These are phyloP conservation scores for Laguncularia racemosa DNA, from an alignment of 345 rosid species.

Conservation along the genomic window DNA sequence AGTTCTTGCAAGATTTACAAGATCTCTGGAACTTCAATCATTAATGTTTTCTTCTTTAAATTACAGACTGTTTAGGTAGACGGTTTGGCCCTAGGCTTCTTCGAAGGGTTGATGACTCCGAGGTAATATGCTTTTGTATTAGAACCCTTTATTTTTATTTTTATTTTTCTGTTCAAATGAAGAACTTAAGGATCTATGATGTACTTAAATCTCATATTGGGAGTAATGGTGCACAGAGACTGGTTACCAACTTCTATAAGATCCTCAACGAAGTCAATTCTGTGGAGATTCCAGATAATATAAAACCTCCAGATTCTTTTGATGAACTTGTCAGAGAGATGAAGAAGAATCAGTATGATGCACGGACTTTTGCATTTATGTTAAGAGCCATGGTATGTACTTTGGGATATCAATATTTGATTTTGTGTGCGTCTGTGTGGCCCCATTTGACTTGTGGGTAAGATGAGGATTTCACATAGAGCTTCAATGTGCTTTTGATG, in stretches of 20 bases:
- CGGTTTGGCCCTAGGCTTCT: constrained; percentile 96
- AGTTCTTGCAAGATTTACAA: not conserved
- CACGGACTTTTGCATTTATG: constrained; percentile 69
- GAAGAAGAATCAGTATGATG: constrained; percentile 83
- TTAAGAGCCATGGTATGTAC: constrained; percentile 80
- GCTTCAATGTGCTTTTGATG: too few species aligned
- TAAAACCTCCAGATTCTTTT: constrained; percentile 85
- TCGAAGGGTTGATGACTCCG: constrained; percentile 86
- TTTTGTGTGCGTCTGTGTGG: constrained; percentile 3
- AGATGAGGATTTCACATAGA: too few species aligned
- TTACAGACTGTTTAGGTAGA: constrained; percentile 97
- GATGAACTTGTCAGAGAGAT: constrained; percentile 78
- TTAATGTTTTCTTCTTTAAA: constrained; percentile 11
- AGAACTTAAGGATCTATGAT: too few species aligned
- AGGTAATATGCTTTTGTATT: constrained; percentile 31
- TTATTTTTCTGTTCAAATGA: too few species aligned
- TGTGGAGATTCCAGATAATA: constrained; percentile 74
- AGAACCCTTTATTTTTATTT: too few species aligned
- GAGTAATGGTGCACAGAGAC: constrained; percentile 47
- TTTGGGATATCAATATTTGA: constrained; percentile 2
- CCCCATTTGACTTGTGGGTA: too few species aligned
- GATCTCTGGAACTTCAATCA: not conserved
- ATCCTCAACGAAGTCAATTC: constrained; percentile 75
- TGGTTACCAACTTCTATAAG: constrained; percentile 78
- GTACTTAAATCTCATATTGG: too few species aligned